Evolutionary conservation across 1,139 yeast genomes (phyloP), one percentile per base, ranked within the genome.

Genomic region (Meyerozyma sp.): DNA sequence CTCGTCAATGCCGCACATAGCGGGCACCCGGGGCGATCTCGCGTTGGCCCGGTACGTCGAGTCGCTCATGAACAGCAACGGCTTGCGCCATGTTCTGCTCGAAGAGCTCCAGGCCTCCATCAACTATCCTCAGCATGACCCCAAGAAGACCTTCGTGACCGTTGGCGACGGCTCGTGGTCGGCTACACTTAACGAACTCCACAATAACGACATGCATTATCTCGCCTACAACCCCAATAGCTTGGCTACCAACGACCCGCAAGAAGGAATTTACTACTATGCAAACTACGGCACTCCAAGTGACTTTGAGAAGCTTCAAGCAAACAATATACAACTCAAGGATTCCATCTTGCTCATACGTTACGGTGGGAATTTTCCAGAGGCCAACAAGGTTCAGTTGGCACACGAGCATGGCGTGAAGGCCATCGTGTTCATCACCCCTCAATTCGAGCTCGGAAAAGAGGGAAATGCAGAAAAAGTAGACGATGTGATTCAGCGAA

Each of bases 21-120:
- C 96, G 0, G 98, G 98, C 2, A 83, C 97, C 2, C 78, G 79
- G 16, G 98, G 96, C 14, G 97, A 90, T 58, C 62, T 80, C 47
- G 74, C 89, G 0, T 64, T 89, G 32, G 83, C 89, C 1, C 71
- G 75, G 47, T 89, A 84, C 59, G 70, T 91, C 20, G 73, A 77
- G 49, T 70, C 74, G 11, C 75, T 77, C 45, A 79, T 87, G 64
- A 58, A 63, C 21, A 75, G 78, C 44, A 79, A 79, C 51, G 85
- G 87, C 2, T 56, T 87, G 40, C 65, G 68, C 36, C 49, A 68
- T n/a, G 70, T 77, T 8, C 79, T 77, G 32, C 72, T 77, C 42
- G 65, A 73, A 29, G 77, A 75, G 44, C 66, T 79, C 43, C 70
- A 69, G 41, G 73, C 81, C 5, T 83, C 72, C 51, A 59, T 84